A percentile compares a stretch with the other conserved stretches of the same genome.
Evolutionary conservation across 2,329 filamentous ascomycete genomes (phyloP).

Genomic region (Aspergillus sergii): DNA sequence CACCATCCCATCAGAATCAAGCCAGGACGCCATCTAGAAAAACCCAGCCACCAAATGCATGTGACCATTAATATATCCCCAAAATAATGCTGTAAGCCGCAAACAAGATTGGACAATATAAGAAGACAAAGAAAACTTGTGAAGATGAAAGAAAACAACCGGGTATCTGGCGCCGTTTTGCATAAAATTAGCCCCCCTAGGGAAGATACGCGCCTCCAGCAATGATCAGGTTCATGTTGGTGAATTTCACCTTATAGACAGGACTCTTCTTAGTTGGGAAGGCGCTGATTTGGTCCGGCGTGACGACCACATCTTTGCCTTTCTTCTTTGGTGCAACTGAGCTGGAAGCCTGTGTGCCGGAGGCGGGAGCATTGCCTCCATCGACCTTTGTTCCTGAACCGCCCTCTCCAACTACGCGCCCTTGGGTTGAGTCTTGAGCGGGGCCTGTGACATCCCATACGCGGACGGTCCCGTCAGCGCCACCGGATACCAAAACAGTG

Average conservation of each 20-base stretch:
- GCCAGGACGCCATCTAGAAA: neutral
- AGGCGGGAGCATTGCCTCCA: conserved; percentile 52
- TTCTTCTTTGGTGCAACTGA: conserved; percentile 65
- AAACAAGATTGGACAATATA: neutral
- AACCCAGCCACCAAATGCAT: conserved; percentile 2
- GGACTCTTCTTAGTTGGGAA: conserved; percentile 97
- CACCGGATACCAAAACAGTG: conserved; percentile 84
- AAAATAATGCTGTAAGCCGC: neutral
- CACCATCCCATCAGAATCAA: conserved; percentile 1
- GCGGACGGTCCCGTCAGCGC: conserved; percentile 88
- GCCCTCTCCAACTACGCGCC: conserved; percentile 54
- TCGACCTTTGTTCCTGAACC: conserved; percentile 54
- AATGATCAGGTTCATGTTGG: conserved; percentile 90
- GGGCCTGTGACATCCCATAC: conserved; percentile 87
- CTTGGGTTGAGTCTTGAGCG: conserved; percentile 61
- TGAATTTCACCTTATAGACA: conserved; percentile 90
- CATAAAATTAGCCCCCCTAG: conserved; percentile 26
- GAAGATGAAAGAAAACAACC: conserved; percentile 1
- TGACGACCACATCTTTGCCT: conserved; percentile 85
- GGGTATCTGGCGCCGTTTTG: conserved; percentile 24
- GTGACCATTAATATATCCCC: conserved; percentile 7
- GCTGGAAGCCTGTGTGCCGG: conserved; percentile 47
- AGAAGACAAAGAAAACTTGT: neutral
- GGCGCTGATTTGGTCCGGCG: conserved; percentile 88
- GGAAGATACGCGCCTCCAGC: conserved; percentile 74